A percentile compares a stretch with the other conserved stretches of the same genome.
phyloP scores from a whole-genome alignment of 371 early-diverging fungal species.

The Mucor plumbeus region DNA sequence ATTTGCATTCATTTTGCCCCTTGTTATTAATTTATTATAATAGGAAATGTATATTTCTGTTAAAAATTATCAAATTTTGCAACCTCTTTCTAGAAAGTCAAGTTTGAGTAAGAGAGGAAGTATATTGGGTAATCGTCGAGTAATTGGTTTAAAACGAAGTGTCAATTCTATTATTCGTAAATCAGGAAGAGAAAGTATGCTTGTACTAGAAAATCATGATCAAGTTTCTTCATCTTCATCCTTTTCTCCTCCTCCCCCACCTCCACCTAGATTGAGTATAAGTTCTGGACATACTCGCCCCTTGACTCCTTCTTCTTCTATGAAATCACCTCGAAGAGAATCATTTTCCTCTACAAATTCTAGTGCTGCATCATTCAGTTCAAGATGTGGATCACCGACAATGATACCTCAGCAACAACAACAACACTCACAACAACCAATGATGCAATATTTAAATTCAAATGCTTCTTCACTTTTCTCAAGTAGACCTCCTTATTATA shows the following conservation, averaged over 20 bases:
- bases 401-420: constrained; percentile 8
- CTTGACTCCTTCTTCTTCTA: constrained; percentile 15
- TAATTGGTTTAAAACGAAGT: constrained; percentile 32
- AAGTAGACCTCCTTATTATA: constrained; percentile 51
- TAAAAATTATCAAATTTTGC: constrained; percentile 63
- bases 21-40: too few species aligned
- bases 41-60: constrained; percentile 68
- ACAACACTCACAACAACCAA: constrained; percentile 12
- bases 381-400: constrained; percentile 21
- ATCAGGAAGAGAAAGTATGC: constrained; percentile 30
- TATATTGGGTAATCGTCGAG: constrained; percentile 34
- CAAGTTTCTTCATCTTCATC: neutral
- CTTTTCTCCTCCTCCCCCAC: neutral
- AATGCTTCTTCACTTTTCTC: constrained; percentile 34
- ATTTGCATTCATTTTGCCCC: too few species aligned
- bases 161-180: constrained; percentile 37
- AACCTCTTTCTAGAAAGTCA: constrained; percentile 42
- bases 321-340: constrained; percentile 28
- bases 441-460: constrained; percentile 28
- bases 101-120: constrained; percentile 30
- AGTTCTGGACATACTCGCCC: constrained; percentile 21
- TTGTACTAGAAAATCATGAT: constrained; percentile 11
- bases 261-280: constrained; percentile 17
- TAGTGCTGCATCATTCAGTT: constrained; percentile 21
- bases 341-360: constrained; percentile 33